These are phyloP conservation scores for Terfezia claveryi DNA, from an alignment of 495 filamentous ascomycete species.

Conservation along the genomic window DNA sequence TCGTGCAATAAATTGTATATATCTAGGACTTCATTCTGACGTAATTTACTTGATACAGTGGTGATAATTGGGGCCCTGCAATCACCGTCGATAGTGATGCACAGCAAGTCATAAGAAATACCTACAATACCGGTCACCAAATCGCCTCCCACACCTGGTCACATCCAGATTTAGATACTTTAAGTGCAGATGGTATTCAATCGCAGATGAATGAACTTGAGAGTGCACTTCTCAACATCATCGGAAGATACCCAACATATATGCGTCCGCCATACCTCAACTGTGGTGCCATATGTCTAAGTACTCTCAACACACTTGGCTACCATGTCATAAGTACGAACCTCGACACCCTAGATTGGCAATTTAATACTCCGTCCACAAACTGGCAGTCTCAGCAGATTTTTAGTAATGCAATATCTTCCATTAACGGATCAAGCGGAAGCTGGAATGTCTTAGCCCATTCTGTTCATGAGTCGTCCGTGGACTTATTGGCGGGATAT, in stretches of 20 bases:
- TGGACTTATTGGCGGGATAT: slow-evolving; percentile 18
- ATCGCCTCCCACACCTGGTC: slow-evolving; percentile 54
- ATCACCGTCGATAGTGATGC: slow-evolving; percentile 20
- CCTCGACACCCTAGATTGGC: slow-evolving; percentile 28
- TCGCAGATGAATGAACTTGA: slow-evolving; percentile 45
- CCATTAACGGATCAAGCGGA: background rate
- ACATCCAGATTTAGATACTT: slow-evolving; percentile 36
- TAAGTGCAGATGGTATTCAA: slow-evolving; percentile 26
- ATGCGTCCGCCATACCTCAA: slow-evolving; percentile 25
- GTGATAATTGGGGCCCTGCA: slow-evolving; percentile 38
- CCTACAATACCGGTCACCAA: slow-evolving; percentile 42
- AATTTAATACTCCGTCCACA: slow-evolving; percentile 17
- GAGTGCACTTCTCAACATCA: slow-evolving; percentile 39
- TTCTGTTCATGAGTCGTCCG: slow-evolving; percentile 27
- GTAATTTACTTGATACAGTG: slow-evolving; percentile 6
- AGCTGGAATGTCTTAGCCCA: slow-evolving; percentile 27
- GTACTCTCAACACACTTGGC: slow-evolving; percentile 19
- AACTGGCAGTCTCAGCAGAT: slow-evolving; percentile 8
- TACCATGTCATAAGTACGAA: slow-evolving; percentile 27
- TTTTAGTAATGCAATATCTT: slow-evolving; percentile 2
- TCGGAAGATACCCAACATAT: slow-evolving; percentile 43
- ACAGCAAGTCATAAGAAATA: slow-evolving; percentile 30
- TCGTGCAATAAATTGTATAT: too few relatives aligned
- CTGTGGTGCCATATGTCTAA: slow-evolving; percentile 16
- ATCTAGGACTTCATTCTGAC: background rate